Evolutionary conservation across 192 early-diverging fungal genomes (phyloP), one percentile per base, ranked within the genome.

Genomic region (Gonapodya prolifera): DNA sequence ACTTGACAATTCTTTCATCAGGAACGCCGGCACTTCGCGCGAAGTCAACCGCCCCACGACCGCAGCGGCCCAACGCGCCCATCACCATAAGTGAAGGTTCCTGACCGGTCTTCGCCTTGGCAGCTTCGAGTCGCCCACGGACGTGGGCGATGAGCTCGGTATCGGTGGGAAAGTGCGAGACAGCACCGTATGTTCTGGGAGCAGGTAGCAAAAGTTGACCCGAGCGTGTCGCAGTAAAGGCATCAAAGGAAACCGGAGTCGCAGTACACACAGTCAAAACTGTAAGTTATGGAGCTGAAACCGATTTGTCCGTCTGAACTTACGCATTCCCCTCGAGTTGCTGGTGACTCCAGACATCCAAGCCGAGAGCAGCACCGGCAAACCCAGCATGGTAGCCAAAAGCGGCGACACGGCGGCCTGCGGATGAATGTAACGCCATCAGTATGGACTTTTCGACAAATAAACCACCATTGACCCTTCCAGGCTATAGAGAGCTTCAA

Each of bases 371-470:
- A 45, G 93, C 82, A 36, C 97, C 97, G 1, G 97, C 94, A 82
- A 96, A 99, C 30, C 97, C 97, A 28, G 97, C 97, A 80, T 95
- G 91, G 85, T 95, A 99, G 34, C 97, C 97, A 80, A 95, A 99
- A 1, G 97, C 97, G 36, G 97, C 97, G 8, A 99, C 94, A 77
- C 96, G 91, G 45, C 95, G 92, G 69, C 93, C 85, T 87, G 73
- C 34, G 36, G n/a, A n/a, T n/a, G n/a, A n/a, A n/a, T n/a, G n/a
- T n/a, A n/a, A n/a, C n/a, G n/a, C n/a, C n/a, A n/a, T n/a, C n/a
- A n/a, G n/a, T n/a, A n/a, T n/a, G n/a, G n/a, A n/a, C n/a, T n/a
- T n/a, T n/a, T n/a, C n/a, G n/a, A n/a, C n/a, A n/a, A n/a, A n/a
- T n/a, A n/a, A n/a, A n/a, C n/a, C n/a, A n/a, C n/a, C n/a, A n/a